Evolutionary conservation across 495 filamentous ascomycete species (phyloP), one percentile per base, ranked within the genome.

Genomic region (Lindgomyces ingoldianus): DNA sequence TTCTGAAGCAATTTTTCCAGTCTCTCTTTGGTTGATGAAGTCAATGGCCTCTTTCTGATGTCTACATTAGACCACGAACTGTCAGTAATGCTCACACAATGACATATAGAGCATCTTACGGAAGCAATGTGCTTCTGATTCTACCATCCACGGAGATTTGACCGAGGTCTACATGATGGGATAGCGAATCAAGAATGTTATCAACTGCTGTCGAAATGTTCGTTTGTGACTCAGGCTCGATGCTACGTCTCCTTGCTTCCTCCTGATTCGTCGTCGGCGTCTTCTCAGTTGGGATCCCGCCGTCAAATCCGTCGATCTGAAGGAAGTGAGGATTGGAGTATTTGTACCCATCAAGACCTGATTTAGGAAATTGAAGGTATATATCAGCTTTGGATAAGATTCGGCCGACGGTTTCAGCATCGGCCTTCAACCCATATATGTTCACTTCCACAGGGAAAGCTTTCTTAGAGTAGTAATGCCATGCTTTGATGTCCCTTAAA

Each of bases 241-340:
- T 39, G 24, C 46, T 1, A 8, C 14, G 47, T 46, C 6, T 26
- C 10, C 16, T 33, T 25, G 45, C 26, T 16, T 24, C 4, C 24
- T 52, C 3, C 3, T 22, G 16, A 12, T 50, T 27, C 26, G 3
- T 10, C 47, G 4, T 26, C 42, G 39, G 45, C 1, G 27, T 24
- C 8, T 21, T 39, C 19, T 21, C n/a, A 1, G 1, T 41, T 6
- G 57, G 45, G 25, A 60, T 41, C 1, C 3, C 26, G n/a, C 14
- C 22, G 24, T 29, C 36, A 52, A 22, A 52, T 19, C 57, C 57
- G n/a, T 60, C 45, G 19, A 60, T 24, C 29, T 2, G 45, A 52
- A 51, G 24, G 19, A 60, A 60, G 4, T 60, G 57, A 8, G 57
- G 57, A 26, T 60, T 60, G 2, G 24, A 26, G 22, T 60, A 60